Evolutionary conservation across 805 yeast species (phyloP), one percentile per base, ranked within the genome.

Genomic region (Scheffersomyces ergatensis): DNA sequence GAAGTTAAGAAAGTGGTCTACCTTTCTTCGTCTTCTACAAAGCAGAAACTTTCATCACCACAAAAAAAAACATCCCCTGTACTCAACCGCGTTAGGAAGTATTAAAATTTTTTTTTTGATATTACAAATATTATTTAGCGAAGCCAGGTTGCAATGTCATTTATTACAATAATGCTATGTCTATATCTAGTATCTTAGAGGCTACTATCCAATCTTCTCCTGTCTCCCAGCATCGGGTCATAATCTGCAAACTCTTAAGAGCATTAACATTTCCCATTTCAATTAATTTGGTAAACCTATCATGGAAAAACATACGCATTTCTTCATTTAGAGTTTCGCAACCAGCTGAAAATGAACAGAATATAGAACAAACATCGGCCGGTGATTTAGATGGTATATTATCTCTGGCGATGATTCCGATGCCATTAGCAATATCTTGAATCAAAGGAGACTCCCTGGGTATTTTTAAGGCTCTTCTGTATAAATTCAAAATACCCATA

Each of bases 281-380:
- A 15, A 65, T 65, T 51, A 80, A 64, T 12, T 54, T 57, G 4
- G 55, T 46, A 49, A 80, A 63, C 30, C 82, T 61, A 11, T 54
- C 49, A 18, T 57, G 44, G 45, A 71, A 73, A 19, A 68, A 58
- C n/a, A 53, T 48, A 23, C 77, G 54, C 40, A 58, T 50, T 2
- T 48, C 48, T 1, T 56, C 55, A 40, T 75, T 69, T 12, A 63
- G 46, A 6, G 75, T 68, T 47, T 82, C 87, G 55, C 83, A 77
- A 15, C 78, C 87, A 17, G 81, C 78, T 21, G 80, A 68, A 46
- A 81, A 78, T 3, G 73, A 58, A 15, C 82, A 78, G 42, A 80
- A 76, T 5, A 78, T 64, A 37, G 79, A 58, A 52, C 85, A 78
- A 4, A 78, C 60, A 42, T 80, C 82, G 4, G 80, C 78, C 0